These are phyloP conservation scores for Coprinopsis marcescibilis DNA, from an alignment of 768 basidiomycete genomes.

Conservation along the genomic window DNA sequence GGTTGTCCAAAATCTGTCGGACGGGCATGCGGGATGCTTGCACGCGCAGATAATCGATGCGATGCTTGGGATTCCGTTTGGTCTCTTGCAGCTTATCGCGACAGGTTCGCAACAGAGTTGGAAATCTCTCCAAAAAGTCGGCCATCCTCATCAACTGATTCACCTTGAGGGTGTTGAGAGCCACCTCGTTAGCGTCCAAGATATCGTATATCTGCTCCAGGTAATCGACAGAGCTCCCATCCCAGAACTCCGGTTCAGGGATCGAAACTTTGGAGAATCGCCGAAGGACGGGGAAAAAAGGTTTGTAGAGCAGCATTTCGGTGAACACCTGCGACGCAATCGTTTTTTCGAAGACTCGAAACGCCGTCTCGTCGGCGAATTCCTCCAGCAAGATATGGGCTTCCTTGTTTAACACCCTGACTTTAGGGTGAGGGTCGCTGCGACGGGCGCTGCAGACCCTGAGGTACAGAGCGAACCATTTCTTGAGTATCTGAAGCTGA, in stretches of 20 bases:
- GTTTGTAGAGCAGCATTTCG: conserved; percentile 13
- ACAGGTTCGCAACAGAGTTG: conserved; percentile 13
- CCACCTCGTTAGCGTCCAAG: conserved; percentile 15
- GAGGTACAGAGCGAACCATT: conserved; percentile 17
- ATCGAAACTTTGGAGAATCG: conserved; percentile 4
- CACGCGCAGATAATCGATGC: conserved; percentile 9
- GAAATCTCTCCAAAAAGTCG: conserved; percentile 14
- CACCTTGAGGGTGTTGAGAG: conserved; percentile 17
- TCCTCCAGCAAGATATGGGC: background rate
- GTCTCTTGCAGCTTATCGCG: conserved; percentile 16
- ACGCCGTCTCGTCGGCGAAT: background rate
- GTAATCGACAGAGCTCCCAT: conserved; percentile 11
- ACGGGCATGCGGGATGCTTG: conserved; percentile 13
- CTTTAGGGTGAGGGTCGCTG: conserved; percentile 9
- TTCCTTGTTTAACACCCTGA: conserved; percentile 9
- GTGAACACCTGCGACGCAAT: conserved; percentile 7
- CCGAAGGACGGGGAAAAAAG: conserved; percentile 10
- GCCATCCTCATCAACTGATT: conserved; percentile 19
- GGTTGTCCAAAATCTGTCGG: conserved; percentile 14
- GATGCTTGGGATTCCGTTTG: conserved; percentile 14
- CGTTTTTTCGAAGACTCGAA: background rate
- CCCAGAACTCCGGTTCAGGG: conserved; percentile 9
- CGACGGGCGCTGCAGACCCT: conserved; percentile 11
- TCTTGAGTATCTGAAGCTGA: conserved; percentile 14
- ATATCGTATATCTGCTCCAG: conserved; percentile 14